Evolutionary conservation across 2,329 filamentous ascomycete genomes (phyloP), one percentile per base, ranked within the genome.

Genomic region (Talaromyces sp.): DNA sequence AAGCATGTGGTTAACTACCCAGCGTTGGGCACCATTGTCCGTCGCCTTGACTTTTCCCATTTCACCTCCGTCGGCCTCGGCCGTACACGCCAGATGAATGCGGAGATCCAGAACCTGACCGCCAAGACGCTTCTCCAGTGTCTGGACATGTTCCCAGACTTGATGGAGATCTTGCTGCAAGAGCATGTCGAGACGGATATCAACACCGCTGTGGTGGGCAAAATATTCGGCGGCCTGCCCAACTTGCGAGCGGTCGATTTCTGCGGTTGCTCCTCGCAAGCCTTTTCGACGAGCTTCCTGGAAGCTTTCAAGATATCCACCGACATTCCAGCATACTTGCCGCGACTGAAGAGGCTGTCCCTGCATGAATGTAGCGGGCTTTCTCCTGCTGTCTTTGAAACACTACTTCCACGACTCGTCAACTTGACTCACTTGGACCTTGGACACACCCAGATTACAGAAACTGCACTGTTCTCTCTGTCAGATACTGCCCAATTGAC

Each of bases 131-230:
- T 95, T 54, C 77, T 88, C 57, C 81, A 86, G 72, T 92, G 89
- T 71, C 78, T 95, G 58, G 79, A 88, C 64, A 78, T 92, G 63
- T 87, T 89, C 5, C 88, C 89, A 2, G 86, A 88, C 68, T 78
- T 95, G 32, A 86, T 87, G 68, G 90, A 93, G 75, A 91, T 92
- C 70, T 79, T 93, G 55, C 85, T 86, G 19, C 90, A 93, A 76
- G 90, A 95, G 75, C 89, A 93, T 67, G 80, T 95, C 57, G 89
- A 93, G 70, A 86, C 88, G 55, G 90, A 95, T 66, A 79, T 93
- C 53, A 83, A 86, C 67, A 78, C 80, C n/a, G 79, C 83, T 17
- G 87, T 93, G 19, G 75, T 93, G 50, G 79, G 81, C 63, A 91
- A 90, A 73, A 77, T 95, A 49, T 86, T 93, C 68, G 85, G 85